phyloP scores from a whole-genome alignment of 345 rosid species.

The Populus euphratica region DNA sequence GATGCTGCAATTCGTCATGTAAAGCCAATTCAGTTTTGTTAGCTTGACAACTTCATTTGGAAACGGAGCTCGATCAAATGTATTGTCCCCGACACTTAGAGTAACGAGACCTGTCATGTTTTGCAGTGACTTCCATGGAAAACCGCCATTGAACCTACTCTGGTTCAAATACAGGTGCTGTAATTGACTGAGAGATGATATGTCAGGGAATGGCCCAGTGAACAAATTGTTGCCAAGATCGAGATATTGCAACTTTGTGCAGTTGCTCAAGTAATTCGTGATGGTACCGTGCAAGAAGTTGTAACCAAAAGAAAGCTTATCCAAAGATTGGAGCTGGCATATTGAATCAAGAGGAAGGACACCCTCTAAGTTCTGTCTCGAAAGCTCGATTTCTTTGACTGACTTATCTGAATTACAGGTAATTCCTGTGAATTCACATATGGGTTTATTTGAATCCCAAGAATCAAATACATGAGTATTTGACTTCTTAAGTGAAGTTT shows the following conservation, averaged over 20 bases:
- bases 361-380: constrained; percentile 42
- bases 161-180: constrained; percentile 51
- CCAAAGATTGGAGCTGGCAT: constrained; percentile 53
- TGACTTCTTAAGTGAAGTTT: constrained; percentile 35
- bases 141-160: constrained; percentile 59
- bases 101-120: constrained; percentile 46
- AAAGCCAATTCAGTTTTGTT: constrained; percentile 51
- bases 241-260: constrained; percentile 52
- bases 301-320: constrained; percentile 63
- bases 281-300: constrained; percentile 51
- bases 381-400: constrained; percentile 68
- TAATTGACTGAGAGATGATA: constrained; percentile 49
- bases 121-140: constrained; percentile 65
- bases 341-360: constrained; percentile 46
- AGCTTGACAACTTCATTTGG: constrained; percentile 47
- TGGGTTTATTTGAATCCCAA: constrained; percentile 35
- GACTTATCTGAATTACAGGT: constrained; percentile 42
- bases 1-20: constrained; percentile 61
- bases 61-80: constrained; percentile 41
- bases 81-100: constrained; percentile 70
- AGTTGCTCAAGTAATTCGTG: constrained; percentile 37
- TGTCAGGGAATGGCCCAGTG: constrained; percentile 53
- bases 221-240: constrained; percentile 76
- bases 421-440: constrained; percentile 62
- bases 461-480: constrained; percentile 38